Evolutionary conservation across 257 asterid species (phyloP), one percentile per base, ranked within the genome.

Genomic region (Perilla frutescens): DNA sequence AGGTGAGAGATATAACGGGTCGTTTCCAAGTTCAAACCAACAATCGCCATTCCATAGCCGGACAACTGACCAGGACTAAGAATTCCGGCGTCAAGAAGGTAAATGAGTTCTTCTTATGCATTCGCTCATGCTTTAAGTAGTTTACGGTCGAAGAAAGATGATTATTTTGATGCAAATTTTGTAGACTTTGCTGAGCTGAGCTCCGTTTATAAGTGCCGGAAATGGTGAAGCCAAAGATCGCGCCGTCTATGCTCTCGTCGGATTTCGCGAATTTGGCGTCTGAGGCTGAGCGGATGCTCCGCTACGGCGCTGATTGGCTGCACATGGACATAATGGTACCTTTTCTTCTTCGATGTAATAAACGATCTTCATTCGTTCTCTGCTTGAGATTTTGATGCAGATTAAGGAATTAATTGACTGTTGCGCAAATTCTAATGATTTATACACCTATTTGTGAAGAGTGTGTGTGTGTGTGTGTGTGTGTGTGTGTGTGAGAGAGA

Each of bases 281-380:
- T 43, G 97, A 93, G 82, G 97, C 97, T 37, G 78, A 84, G 31
- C 81, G 91, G 67, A 93, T 93, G 95, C 69, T 93, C 80, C 78
- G 73, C 26, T 93, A 74, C 62, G 96, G 98, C 61, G 98, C 97
- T 14, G 96, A 93, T 85, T 93, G 98, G 98, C 96, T 93, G 65
- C 97, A 93, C 81, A 91, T 93, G 98, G 98, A 93, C 72, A 87
- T 93, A 53, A 93, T 93, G 98, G 98, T 91, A 84, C 31, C n/a
- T 70, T 77, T 14, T 37, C 61, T 57, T 54, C 14, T 29, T 8
- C 26, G 1, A 10, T 3, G 50, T 45, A 8, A 45, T 9, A 9
- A 45, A 8, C 8, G 26, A 5, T 36, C 9, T 14, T 47, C 8
- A 56, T 29, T 36, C 60, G 4, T 13, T 41, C 44, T 53, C 3